phyloP scores from a whole-genome alignment of 441 rosid genomes.

The Biscutella auriculata region DNA sequence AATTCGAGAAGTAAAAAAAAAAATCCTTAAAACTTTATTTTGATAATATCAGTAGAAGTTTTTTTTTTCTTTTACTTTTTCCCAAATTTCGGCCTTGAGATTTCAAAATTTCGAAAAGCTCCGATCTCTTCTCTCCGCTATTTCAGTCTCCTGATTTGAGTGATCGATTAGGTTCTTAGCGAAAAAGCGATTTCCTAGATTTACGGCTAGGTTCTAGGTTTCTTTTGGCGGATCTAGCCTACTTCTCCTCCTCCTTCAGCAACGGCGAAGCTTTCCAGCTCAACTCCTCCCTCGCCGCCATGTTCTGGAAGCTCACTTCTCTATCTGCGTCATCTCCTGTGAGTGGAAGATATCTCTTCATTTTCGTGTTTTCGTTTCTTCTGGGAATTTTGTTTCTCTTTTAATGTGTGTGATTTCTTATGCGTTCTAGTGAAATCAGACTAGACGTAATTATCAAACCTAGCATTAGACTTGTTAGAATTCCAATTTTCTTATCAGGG shows the following conservation, averaged over 20 bases:
- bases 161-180: constrained; percentile 19
- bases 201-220: constrained; percentile 26
- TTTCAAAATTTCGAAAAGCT: no score
- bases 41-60: no score
- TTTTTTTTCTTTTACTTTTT: no score
- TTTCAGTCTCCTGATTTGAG: background rate
- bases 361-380: background rate
- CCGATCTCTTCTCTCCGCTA: no score
- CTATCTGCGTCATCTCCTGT: constrained; percentile 82
- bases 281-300: constrained; percentile 15
- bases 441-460: background rate
- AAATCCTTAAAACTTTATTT: no score
- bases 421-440: background rate
- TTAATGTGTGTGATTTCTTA: background rate
- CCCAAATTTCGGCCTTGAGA: no score
- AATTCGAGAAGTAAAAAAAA: no score
- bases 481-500: background rate
- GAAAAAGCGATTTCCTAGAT: constrained; percentile 27
- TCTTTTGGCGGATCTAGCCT: constrained; percentile 38
- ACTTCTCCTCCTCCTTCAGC: constrained; percentile 12
- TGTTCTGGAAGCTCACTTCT: constrained; percentile 88
- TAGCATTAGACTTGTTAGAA: background rate
- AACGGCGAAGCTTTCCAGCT: constrained; percentile 12
- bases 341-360: constrained; percentile 23
- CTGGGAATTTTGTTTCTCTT: no score